Evolutionary conservation across 2,329 filamentous ascomycete genomes (phyloP), one percentile per base, ranked within the genome.

Genomic region (Xylaria sp.): DNA sequence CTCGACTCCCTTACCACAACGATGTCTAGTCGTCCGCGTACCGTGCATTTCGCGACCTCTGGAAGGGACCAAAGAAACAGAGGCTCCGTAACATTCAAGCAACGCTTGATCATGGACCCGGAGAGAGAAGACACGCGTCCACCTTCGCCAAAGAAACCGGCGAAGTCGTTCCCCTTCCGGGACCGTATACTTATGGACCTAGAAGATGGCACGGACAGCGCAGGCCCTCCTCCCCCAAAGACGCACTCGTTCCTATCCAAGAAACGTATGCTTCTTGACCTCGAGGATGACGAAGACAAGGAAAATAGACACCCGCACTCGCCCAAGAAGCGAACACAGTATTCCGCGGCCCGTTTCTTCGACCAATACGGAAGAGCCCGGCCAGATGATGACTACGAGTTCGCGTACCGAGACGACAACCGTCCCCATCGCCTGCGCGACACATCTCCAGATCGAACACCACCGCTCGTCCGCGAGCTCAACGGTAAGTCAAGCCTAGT

Each of bases 331-430:
- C 47, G 48, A 20, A 61, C 46, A 39, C 57, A 50, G 19, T 53
- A 63, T 48, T 60, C 59, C 9, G 41, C 62, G 20, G 50, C 50
- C 3, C 48, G 62, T 18, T 39, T 65, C 20, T 64, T 68, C 22
- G 54, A 65, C 24, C 63, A 49, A 17, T 57, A 59, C 41, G 61
- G 56, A 43, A 48, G 18, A 40, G 34, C 7, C 39, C 47, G 34
- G 18, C 44, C 2, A 13, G 54, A 59, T 19, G 44, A 53, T 13
- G 49, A 62, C 16, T 45, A 54, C 20, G 22, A 40, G 24, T 22
- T 39, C 13, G 20, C 39, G n/a, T 40, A 47, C 22, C 59, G 37
- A n/a, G 26, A 45, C 29, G 49, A 40, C n/a, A 37, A n/a, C 37
- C 62, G 48, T 51, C 60, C 37, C 38, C 64, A 39, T 24, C 57